phyloP scores from a whole-genome alignment of 768 basidiomycete genomes.

The Cystofilobasidium capitatum region DNA sequence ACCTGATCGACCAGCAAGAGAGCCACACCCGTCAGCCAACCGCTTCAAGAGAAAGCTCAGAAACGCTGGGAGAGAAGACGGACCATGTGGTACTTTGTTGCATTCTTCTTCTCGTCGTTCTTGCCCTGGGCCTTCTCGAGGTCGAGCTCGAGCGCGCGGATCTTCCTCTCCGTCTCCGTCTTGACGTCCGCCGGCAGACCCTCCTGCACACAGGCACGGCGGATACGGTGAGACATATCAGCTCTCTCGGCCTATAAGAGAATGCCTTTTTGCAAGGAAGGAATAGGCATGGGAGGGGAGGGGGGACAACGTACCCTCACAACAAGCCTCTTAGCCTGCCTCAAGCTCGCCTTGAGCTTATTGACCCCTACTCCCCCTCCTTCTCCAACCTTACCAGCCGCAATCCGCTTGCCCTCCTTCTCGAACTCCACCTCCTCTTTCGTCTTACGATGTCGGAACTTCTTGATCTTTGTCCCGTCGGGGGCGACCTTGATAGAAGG shows the following conservation, averaged over 20 bases:
- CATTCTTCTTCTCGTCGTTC: slow-evolving; percentile 50
- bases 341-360: slow-evolving; percentile 72
- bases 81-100: slow-evolving; percentile 68
- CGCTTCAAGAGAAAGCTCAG: neutral
- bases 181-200: slow-evolving; percentile 74
- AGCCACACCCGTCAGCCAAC: neutral
- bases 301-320: slow-evolving; percentile 52
- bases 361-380: slow-evolving; percentile 57
- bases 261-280: neutral
- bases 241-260: neutral
- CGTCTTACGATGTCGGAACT: slow-evolving; percentile 14
- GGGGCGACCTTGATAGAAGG: neutral
- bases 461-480: slow-evolving; percentile 17
- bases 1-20: slow-evolving; percentile 38
- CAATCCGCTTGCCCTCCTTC: slow-evolving; percentile 11
- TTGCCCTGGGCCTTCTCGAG: slow-evolving; percentile 35
- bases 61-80: slow-evolving; percentile 14
- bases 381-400: neutral
- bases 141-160: slow-evolving; percentile 58
- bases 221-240: neutral
- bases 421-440: slow-evolving; percentile 18
- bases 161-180: slow-evolving; percentile 66
- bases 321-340: slow-evolving; percentile 72
- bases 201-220: slow-evolving; percentile 45
- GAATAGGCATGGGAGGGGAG: neutral